Percentiles rank a stretch among this genome's conserved stretches.
phyloP scores from a whole-genome alignment of 2,329 filamentous ascomycete genomes.

The Nemania bipapillata region DNA sequence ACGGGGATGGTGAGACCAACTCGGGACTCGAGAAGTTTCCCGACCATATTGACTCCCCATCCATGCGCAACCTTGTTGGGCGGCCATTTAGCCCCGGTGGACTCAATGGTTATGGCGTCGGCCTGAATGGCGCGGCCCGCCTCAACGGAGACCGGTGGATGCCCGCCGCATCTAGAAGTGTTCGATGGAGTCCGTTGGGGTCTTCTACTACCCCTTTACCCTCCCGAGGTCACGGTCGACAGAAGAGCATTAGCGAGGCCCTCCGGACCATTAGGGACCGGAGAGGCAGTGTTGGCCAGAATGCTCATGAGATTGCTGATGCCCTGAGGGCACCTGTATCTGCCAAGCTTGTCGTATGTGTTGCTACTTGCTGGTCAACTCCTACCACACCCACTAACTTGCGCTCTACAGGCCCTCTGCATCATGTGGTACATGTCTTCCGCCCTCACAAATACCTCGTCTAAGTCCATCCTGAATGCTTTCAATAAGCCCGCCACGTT shows the following conservation, averaged over 20 bases:
- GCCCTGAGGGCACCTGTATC: slow-evolving; percentile 91
- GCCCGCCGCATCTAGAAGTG: slow-evolving; percentile 48
- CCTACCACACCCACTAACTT: slow-evolving; percentile 45
- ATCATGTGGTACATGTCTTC: slow-evolving; percentile 94
- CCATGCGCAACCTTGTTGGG: slow-evolving; percentile 47
- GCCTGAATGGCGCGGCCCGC: slow-evolving; percentile 48
- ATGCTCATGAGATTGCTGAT: slow-evolving; percentile 91
- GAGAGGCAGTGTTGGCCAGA: slow-evolving; percentile 87
- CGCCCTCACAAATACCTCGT: slow-evolving; percentile 95
- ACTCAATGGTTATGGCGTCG: slow-evolving; percentile 49
- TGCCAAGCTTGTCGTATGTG: slow-evolving; percentile 81
- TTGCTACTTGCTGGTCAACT: slow-evolving; percentile 38
- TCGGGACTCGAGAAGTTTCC: slow-evolving; percentile 53
- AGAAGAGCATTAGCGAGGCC: slow-evolving; percentile 92
- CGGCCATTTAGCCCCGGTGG: slow-evolving; percentile 47
- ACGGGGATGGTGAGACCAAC: slow-evolving; percentile 43
- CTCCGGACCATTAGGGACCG: slow-evolving; percentile 82
- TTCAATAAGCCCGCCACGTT: slow-evolving; percentile 91
- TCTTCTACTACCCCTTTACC: slow-evolving; percentile 45
- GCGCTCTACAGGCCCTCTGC: slow-evolving; percentile 75
- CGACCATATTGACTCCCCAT: slow-evolving; percentile 51
- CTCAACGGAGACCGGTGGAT: slow-evolving; percentile 50
- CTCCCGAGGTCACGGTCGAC: slow-evolving; percentile 57
- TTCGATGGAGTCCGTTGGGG: slow-evolving; percentile 47
- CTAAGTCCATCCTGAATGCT: slow-evolving; percentile 93